phyloP scores from a whole-genome alignment of 2,329 filamentous ascomycete species.

The Trichoderma afroharzianum region DNA sequence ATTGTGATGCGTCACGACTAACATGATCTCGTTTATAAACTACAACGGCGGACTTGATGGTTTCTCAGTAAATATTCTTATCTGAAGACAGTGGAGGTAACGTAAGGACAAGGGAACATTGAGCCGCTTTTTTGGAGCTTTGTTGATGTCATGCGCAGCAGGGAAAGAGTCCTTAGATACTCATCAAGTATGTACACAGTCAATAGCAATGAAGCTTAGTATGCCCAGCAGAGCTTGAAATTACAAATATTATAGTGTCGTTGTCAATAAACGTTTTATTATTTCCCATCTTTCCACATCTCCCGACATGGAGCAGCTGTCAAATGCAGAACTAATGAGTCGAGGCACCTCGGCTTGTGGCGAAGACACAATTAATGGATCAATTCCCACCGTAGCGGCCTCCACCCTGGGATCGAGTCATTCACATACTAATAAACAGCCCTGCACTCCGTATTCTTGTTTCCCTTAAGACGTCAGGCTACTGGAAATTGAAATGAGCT shows the following conservation, averaged over 20 bases:
- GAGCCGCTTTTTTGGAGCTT: background rate
- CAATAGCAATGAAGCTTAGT: background rate
- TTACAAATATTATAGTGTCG: background rate
- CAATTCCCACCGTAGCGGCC: background rate
- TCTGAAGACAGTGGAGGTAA: background rate
- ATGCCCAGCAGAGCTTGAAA: background rate
- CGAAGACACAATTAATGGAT: background rate
- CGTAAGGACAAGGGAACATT: background rate
- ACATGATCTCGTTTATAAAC: background rate
- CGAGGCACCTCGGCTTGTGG: background rate
- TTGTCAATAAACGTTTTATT: background rate
- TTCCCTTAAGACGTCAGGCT: background rate
- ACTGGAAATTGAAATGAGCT: conserved; percentile 12
- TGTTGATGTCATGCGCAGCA: background rate
- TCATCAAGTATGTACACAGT: background rate
- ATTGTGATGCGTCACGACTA: background rate
- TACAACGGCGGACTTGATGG: background rate
- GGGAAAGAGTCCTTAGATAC: background rate
- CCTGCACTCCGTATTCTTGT: background rate
- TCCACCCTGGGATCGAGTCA: conserved; percentile 10
- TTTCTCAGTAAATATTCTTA: background rate
- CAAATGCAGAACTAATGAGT: background rate
- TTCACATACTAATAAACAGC: background rate
- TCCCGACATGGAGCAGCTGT: background rate
- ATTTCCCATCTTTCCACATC: background rate